These are phyloP conservation scores for Dendrobium officinale DNA, from an alignment of 106 monocot species.

Conservation along the genomic window DNA sequence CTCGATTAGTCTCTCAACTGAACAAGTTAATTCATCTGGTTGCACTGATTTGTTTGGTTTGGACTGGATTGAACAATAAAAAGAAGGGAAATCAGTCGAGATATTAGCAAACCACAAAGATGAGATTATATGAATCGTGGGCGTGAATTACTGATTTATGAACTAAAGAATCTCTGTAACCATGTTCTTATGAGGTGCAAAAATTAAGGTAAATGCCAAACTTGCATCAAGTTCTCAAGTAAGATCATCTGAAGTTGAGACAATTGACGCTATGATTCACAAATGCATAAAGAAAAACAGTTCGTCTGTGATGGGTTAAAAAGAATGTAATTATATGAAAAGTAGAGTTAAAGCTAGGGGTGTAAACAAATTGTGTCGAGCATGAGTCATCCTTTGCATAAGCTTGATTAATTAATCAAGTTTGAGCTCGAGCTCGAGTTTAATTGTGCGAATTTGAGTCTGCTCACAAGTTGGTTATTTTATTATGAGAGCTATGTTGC, in stretches of 20 bases:
- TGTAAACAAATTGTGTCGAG: background rate
- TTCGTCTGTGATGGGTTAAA: background rate
- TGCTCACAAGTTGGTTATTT: too few relatives aligned
- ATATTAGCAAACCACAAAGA: background rate
- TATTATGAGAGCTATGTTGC: too few relatives aligned
- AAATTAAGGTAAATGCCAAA: background rate
- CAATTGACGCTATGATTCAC: background rate
- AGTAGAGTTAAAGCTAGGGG: background rate
- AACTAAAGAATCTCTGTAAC: background rate
- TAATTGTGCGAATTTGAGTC: too few relatives aligned
- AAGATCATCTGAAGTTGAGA: background rate
- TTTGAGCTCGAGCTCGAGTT: too few relatives aligned
- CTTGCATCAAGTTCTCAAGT: background rate
- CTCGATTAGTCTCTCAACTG: conserved; percentile 2
- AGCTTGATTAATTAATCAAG: too few relatives aligned
- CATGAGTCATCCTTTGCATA: too few relatives aligned
- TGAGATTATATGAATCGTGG: background rate
- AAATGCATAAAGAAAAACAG: background rate
- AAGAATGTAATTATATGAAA: background rate
- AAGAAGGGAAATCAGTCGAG: background rate
- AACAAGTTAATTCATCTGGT: background rate
- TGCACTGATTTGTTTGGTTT: background rate
- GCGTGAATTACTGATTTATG: background rate
- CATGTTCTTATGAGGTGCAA: background rate
- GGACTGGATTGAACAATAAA: conserved; percentile 8